Percentiles rank a stretch among this genome's conserved stretches.
phyloP scores from a whole-genome alignment of 2,329 filamentous ascomycete species.

The Botryotinia globosa region DNA sequence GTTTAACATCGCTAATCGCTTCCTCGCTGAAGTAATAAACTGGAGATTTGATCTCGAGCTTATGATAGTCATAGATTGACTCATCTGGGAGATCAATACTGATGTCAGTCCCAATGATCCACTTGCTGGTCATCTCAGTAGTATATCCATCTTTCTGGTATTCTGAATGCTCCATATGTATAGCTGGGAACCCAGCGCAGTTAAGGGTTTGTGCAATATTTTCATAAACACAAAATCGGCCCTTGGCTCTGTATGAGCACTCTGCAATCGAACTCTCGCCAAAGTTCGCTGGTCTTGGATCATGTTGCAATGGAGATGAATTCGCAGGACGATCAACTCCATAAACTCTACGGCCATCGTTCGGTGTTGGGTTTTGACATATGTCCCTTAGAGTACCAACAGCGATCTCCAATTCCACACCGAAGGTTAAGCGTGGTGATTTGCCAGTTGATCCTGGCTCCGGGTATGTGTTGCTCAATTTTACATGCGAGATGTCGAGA shows the following conservation, averaged over 20 bases:
- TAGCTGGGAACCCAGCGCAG: background rate
- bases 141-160: background rate
- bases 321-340: background rate
- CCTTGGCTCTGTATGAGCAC: background rate
- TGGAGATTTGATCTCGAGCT: constrained; percentile 15
- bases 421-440: constrained; percentile 15
- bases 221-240: background rate
- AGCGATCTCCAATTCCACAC: constrained; percentile 17
- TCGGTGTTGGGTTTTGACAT: background rate
- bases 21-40: constrained; percentile 11
- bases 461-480: background rate
- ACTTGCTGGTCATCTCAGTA: background rate
- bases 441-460: constrained; percentile 2
- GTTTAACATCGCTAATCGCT: background rate
- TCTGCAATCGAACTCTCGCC: background rate
- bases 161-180: background rate
- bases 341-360: background rate
- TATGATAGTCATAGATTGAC: background rate
- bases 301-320: background rate
- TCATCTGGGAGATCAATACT: background rate
- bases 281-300: background rate
- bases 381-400: constrained; percentile 6
- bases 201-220: background rate
- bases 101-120: constrained; percentile 8
- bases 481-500: background rate